Evolutionary conservation across 495 filamentous ascomycete genomes (phyloP).

Genomic region (Letharia columbiana): DNA sequence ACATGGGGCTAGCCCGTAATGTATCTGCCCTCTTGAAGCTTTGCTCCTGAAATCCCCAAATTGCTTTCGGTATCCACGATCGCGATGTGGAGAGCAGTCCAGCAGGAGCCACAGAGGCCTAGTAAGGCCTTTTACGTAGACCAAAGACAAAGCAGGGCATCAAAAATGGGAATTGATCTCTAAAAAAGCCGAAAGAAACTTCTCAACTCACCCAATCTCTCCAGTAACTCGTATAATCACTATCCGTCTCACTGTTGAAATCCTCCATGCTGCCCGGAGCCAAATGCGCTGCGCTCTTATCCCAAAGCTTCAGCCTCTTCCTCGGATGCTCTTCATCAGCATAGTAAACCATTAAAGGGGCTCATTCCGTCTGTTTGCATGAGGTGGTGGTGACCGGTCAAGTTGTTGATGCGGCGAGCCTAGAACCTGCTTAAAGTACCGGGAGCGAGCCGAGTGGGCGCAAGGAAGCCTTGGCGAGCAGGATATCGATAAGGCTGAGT

Average conservation of each 20-base stretch:
- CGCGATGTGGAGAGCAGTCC: background rate
- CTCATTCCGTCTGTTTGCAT: background rate
- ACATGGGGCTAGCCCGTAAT: background rate
- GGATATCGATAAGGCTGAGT: background rate
- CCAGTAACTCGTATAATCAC: constrained; percentile 99
- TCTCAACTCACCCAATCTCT: constrained; percentile 84
- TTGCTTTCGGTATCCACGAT: background rate
- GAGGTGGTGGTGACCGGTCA: background rate
- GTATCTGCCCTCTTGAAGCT: background rate
- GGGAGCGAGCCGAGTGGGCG: background rate
- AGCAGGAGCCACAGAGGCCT: background rate
- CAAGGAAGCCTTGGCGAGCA: background rate
- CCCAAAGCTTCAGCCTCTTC: background rate
- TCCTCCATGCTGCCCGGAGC: constrained; percentile 61
- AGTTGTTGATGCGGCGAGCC: background rate
- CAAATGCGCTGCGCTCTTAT: background rate
- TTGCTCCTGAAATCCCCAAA: background rate
- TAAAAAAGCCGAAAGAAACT: background rate
- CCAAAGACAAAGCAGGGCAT: background rate
- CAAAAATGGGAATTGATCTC: background rate
- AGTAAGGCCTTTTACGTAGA: background rate
- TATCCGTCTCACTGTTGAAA: constrained; percentile 94
- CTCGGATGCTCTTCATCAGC: background rate
- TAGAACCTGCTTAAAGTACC: background rate
- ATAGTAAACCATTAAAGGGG: background rate